phyloP scores from a whole-genome alignment of 192 early-diverging fungal genomes.

The Thamnidium elegans region DNA sequence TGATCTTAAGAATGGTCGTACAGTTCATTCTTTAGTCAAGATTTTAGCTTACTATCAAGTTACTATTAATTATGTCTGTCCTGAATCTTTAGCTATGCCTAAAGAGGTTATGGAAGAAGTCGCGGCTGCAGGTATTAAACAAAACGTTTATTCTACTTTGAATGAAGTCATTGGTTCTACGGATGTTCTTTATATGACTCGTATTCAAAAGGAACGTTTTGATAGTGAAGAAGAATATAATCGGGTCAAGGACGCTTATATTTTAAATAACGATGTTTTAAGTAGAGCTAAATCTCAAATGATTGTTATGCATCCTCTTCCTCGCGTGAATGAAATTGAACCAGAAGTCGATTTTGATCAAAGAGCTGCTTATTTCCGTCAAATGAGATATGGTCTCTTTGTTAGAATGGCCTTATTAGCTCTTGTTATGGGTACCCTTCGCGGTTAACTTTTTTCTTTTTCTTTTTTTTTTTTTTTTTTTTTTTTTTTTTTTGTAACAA shows the following conservation, averaged over 20 bases:
- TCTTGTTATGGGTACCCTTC: conserved; percentile 58
- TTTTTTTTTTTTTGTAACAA: no score
- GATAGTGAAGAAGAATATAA: conserved; percentile 74
- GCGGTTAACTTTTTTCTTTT: no score
- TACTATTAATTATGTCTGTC: conserved; percentile 91
- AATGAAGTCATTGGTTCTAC: conserved; percentile 80
- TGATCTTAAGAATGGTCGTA: conserved; percentile 96
- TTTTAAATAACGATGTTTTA: conserved; percentile 86
- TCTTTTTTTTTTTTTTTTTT: no score
- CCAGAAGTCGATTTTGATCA: conserved; percentile 98
- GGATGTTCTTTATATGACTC: conserved; percentile 96
- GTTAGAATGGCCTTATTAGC: conserved; percentile 97
- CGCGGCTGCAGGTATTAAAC: conserved; percentile 54
- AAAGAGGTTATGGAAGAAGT: conserved; percentile 74
- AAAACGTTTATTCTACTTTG: conserved; percentile 69
- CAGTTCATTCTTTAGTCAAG: conserved; percentile 92
- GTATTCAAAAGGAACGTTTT: conserved; percentile 97
- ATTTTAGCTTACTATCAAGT: conserved; percentile 90
- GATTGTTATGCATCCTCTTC: conserved; percentile 99
- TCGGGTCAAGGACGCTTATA: conserved; percentile 66
- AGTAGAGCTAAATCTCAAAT: conserved; percentile 89
- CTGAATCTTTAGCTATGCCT: conserved; percentile 80
- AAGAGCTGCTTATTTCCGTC: conserved; percentile 96
- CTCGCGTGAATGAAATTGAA: conserved; percentile 91
- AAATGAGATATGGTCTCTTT: conserved; percentile 97